Base-by-base conservation (phyloP, 805 yeast genomes). In the Wickerhamomyces bisporus region DNA sequence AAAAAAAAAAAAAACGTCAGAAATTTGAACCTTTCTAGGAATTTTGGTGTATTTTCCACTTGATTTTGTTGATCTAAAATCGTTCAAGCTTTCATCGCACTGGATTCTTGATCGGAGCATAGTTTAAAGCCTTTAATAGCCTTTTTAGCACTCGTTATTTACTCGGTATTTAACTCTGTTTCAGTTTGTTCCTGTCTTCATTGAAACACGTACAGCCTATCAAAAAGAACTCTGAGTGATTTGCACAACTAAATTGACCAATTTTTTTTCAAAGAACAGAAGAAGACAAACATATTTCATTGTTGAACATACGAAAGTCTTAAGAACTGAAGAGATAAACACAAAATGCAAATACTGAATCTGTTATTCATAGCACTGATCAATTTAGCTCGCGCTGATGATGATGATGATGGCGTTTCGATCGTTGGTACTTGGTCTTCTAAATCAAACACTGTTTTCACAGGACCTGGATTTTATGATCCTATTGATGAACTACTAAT, bases 401-500 rank as follows among this genome's bases (percentile, higher is more conserved):
- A 43, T n/a, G 52, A 27, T 28, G 47, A 37, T 7, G 43, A 39
- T 4, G 40, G 37, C 3, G 25, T 37, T 7, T 40, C 48, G 30
- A 60, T 86, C 33, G 85, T 69, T 30, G 98, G 98, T 6, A 93
- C 99, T 0, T 93, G 99, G 99, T 63, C 89, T 1, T 82, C 97
- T 14, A 93, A 93, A 61, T 80, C 97, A 11, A 86, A 85, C 60
- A 79, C 94, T 11, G 98, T 93, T 7, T 81, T 91, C 66, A 93
- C 99, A 1, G 99, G 99, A 0, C 96, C 98, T 6, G 84, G 89
- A 2, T 93, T 93, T 57, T 93, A 77, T 59, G 98, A 93, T 60
- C 99, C 99, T 3, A 84, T 88, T 21, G 96, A 91, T 57, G 98
- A 93, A 61, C 74, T 91, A 14, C 67, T 93, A 41, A 86, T 88